Evolutionary conservation across 495 filamentous ascomycete species (phyloP).

Genomic region (Pseudomonodictys pantanalensis): DNA sequence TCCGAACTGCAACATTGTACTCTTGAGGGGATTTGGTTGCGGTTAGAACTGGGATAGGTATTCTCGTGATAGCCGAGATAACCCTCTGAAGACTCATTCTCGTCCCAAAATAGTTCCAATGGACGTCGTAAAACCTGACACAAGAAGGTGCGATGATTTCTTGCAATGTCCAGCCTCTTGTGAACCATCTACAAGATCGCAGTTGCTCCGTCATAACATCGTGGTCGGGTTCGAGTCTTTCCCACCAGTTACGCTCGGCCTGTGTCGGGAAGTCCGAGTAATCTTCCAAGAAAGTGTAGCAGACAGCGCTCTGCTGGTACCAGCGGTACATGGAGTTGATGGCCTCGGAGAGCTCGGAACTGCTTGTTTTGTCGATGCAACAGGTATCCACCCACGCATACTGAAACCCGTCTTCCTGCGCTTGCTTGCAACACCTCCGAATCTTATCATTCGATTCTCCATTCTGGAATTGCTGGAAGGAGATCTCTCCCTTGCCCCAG

Average conservation of each 20-base stretch:
- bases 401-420: background rate
- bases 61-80: background rate
- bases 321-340: background rate
- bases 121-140: constrained; percentile 23
- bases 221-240: too few species aligned
- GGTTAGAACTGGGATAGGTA: background rate
- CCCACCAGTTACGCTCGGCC: too few species aligned
- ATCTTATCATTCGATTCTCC: background rate
- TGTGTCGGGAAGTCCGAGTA: background rate
- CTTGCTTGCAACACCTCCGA: background rate
- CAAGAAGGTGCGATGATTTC: constrained; percentile 11
- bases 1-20: background rate
- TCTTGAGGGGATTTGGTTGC: background rate
- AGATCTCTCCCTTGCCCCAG: background rate
- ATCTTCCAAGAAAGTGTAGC: background rate
- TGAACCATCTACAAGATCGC: constrained; percentile 11
- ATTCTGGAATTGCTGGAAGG: background rate
- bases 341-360: background rate
- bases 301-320: background rate
- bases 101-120: background rate
- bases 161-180: constrained; percentile 7
- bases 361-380: background rate
- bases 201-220: constrained; percentile 3
- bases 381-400: constrained; percentile 3
- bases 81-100: background rate